Base-by-base conservation (phyloP, 352 stramenopile species). In the Pythium vanterpoolii region DNA sequence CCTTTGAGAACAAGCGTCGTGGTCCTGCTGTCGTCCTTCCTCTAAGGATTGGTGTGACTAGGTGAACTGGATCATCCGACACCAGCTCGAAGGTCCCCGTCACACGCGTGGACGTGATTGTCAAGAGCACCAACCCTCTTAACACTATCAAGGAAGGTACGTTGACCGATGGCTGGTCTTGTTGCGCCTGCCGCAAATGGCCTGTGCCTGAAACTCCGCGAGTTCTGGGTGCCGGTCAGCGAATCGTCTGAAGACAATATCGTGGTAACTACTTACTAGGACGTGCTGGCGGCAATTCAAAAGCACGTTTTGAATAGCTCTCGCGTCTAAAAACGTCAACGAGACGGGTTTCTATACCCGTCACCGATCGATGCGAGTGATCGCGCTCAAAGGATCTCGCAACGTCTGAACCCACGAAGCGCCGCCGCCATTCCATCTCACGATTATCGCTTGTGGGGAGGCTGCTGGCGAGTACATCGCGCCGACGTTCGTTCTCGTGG, bases 361-460 rank as follows among this genome's bases (percentile, higher is more conserved):
- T 18, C 11, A 43, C 11, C 11, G 18, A 18, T 43, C 38, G 6
- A 43, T 6, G 11, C 38, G 18, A 21, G 38, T 43, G 5, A 4
- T 43, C 38, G 38, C 38, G 18, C 38, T 43, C 11, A 18, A 57
- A 2, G 69, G 69, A 2, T 74, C 66, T 4, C 36, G 3, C 4
- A 74, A 69, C 26, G 59, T 73, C 1, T 77, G 69, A 62, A 43
- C 11, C 9, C 48, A 52, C 7, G 53, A 60, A 4, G 14, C 44
- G 5, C n/a, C 62, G 1, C 24, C 48, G 1, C 60, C 45, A 42
- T 72, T 77, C 21, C 70, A 77, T 42, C 56, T 74, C 28, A 46
- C 66, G 0, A 65, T 74, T 23, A 39, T 77, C 19, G 59, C 60
- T 0, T 74, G 66, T 36, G 60, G 27, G 0, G 70, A 34, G 38